Base-by-base conservation (phyloP, 139 green algal genomes). In the Closterium sp. region DNA sequence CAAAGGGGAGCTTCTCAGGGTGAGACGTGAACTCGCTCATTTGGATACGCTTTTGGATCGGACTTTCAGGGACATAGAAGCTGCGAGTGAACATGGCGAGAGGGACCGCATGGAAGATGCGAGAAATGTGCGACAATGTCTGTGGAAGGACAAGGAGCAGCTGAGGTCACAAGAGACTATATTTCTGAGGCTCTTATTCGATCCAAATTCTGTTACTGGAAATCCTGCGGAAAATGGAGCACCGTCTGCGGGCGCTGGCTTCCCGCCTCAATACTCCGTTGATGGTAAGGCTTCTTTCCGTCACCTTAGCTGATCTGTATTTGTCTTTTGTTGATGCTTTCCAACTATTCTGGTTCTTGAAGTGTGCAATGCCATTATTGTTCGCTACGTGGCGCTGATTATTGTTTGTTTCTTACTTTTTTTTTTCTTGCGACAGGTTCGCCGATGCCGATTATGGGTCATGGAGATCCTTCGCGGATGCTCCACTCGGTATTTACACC, bases 101-200 rank as follows among this genome's bases (percentile, higher is more conserved):
- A 79, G 79, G 29, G 90, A 90, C 10, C 31, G 85, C 29, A 30
- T 87, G 85, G 90, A 93, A 17, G 90, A 93, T 29, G 32, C 70
- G n/a, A 31, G 90, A 22, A 31, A n/a, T 21, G 31, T 93, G 7
- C 90, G 90, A 11, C 50, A 89, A 32, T 50, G n/a, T 4, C n/a
- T 93, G 31, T 93, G 90, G 90, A 70, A 79, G 85, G 90, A 93
- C 21, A 93, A 93, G 85, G 90, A 93, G 90, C 90, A 93, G 79
- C 30, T 93, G 85, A 30, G 90, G 11, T 31, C 50, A 31, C 90
- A 93, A 87, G 90, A 93, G 85, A 93, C 90, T 17, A 86, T 93
- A 38, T 93, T 93, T 84, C 90, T 93, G 28, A 91, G 22, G 9
- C 85, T 87, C 2, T 31, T 87, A 24, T 87, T 87, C 22, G 28